Evolutionary conservation across 805 yeast species (phyloP).

Genomic region (Wickerhamomyces canadensis): DNA sequence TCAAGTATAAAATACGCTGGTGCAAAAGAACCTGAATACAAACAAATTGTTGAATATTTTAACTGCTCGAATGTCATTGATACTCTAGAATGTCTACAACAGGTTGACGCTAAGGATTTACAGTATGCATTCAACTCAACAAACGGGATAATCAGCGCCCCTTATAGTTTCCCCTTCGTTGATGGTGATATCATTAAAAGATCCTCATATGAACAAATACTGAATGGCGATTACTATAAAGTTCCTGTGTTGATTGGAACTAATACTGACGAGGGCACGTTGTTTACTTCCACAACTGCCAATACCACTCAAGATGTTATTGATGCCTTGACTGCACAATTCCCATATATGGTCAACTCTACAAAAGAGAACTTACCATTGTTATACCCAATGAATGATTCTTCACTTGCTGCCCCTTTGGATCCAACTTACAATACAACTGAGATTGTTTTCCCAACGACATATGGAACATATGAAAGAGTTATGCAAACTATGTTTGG

Average conservation of each 20-base stretch:
- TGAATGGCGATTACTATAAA: constrained; percentile 12
- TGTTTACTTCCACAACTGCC: constrained; percentile 3
- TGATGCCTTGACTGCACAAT: background rate
- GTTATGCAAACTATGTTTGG: constrained; percentile 5
- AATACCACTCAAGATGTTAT: constrained; percentile 2
- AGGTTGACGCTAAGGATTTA: constrained; percentile 6
- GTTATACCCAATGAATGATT: constrained; percentile 4
- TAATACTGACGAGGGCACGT: constrained; percentile 19
- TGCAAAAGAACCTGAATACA: constrained; percentile 1
- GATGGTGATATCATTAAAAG: constrained; percentile 15
- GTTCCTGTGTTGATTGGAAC: constrained; percentile 20
- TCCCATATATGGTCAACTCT: constrained; percentile 8
- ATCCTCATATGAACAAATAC: constrained; percentile 7
- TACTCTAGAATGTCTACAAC: constrained; percentile 11
- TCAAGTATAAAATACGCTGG: constrained; percentile 3
- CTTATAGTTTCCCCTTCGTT: constrained; percentile 6
- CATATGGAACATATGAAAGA: constrained; percentile 1
- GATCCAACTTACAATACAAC: constrained; percentile 12
- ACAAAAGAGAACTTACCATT: constrained; percentile 4
- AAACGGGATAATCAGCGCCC: constrained; percentile 6
- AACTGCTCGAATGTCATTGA: constrained; percentile 10
- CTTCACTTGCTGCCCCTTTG: constrained; percentile 3
- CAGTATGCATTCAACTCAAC: constrained; percentile 8
- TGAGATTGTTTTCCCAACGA: constrained; percentile 2
- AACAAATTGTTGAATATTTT: constrained; percentile 3